Evolutionary conservation across 805 yeast genomes (phyloP).

Genomic region (Lachancea sp.): DNA sequence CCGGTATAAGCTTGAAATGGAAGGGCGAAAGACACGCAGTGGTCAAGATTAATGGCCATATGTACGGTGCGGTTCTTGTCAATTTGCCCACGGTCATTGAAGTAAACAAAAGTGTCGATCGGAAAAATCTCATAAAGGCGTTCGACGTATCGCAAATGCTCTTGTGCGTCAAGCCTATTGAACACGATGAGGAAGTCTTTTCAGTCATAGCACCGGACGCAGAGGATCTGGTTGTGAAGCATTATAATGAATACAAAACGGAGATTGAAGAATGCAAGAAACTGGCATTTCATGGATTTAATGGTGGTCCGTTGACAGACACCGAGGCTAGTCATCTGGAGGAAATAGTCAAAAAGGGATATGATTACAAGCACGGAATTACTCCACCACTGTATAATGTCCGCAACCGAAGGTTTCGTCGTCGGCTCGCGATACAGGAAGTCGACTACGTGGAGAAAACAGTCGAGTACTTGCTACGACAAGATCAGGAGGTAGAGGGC

Average conservation of each 20-base stretch:
- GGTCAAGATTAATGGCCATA: slow-evolving; percentile 57
- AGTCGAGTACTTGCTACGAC: slow-evolving; percentile 66
- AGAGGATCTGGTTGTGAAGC: slow-evolving; percentile 33
- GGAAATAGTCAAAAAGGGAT: slow-evolving; percentile 21
- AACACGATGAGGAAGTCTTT: slow-evolving; percentile 43
- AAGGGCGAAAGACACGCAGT: slow-evolving; percentile 75
- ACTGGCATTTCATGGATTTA: slow-evolving; percentile 20
- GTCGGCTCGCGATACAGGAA: slow-evolving; percentile 60
- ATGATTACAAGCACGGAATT: slow-evolving; percentile 65
- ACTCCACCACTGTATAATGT: slow-evolving; percentile 75
- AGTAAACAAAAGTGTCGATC: slow-evolving; percentile 78
- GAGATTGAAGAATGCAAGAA: slow-evolving; percentile 24
- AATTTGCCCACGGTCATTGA: slow-evolving; percentile 87
- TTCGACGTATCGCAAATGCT: slow-evolving; percentile 83
- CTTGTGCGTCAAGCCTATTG: slow-evolving; percentile 55
- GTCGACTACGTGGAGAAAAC: slow-evolving; percentile 72
- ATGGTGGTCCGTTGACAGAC: slow-evolving; percentile 26
- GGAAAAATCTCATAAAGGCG: slow-evolving; percentile 78
- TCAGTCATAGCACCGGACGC: slow-evolving; percentile 37
- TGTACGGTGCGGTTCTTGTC: slow-evolving; percentile 79
- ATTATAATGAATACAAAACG: slow-evolving; percentile 25
- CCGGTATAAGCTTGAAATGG: slow-evolving; percentile 73
- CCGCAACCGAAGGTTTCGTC: slow-evolving; percentile 61
- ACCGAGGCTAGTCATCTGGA: slow-evolving; percentile 23
- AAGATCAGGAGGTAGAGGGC: slow-evolving; percentile 81